phyloP scores from a whole-genome alignment of 2,329 filamentous ascomycete species.

The Ceratocystiopsis sp. region DNA sequence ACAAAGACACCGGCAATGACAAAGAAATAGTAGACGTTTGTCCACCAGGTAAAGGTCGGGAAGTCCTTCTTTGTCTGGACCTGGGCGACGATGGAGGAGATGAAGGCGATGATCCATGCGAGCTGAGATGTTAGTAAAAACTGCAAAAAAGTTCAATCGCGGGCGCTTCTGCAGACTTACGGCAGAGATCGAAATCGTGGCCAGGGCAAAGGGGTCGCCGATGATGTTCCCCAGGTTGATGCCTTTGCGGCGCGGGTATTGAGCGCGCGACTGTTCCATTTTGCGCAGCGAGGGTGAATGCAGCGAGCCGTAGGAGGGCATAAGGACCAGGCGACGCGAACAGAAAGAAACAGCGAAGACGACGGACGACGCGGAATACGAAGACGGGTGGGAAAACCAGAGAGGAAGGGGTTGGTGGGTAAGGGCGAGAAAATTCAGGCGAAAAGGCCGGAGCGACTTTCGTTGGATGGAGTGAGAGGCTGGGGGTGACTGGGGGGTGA shows the following conservation, averaged over 20 bases:
- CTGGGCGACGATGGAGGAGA: constrained; percentile 63
- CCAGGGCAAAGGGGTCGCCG: constrained; percentile 89
- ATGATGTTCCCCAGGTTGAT: constrained; percentile 79
- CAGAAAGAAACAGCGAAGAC: not conserved
- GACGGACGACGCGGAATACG: not conserved
- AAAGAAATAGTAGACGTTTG: constrained; percentile 69
- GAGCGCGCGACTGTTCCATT: constrained; percentile 54
- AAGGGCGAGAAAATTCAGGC: not conserved
- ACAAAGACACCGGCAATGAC: constrained; percentile 64
- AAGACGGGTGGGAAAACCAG: not conserved
- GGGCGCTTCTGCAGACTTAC: constrained; percentile 33
- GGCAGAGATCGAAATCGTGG: constrained; percentile 78
- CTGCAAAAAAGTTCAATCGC: not conserved
- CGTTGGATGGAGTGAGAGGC: not conserved
- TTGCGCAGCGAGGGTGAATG: constrained; percentile 60
- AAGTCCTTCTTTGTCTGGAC: constrained; percentile 36
- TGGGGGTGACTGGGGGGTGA: no score
- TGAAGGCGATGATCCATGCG: constrained; percentile 86
- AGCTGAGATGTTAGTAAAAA: constrained; percentile 37
- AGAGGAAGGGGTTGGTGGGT: not conserved
- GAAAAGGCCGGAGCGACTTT: not conserved
- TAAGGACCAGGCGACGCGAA: constrained; percentile 25
- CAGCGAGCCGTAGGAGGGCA: constrained; percentile 59
- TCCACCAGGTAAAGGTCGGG: constrained; percentile 88
- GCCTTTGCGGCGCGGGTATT: constrained; percentile 36